phyloP scores from a whole-genome alignment of 192 early-diverging fungal genomes.

The Backusella liffmaniae region DNA sequence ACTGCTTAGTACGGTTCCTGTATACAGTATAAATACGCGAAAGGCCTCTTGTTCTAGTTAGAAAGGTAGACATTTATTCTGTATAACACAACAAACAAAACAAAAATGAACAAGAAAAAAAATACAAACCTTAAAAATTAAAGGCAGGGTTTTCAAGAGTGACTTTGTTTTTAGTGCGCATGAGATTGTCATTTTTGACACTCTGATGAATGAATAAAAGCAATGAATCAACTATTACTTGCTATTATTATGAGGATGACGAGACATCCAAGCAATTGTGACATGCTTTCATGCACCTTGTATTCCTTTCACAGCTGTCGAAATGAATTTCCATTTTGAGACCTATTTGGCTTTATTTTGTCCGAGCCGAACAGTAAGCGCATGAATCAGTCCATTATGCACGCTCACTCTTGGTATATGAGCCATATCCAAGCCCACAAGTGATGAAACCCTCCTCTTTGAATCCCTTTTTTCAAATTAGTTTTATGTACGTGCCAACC shows the following conservation, averaged over 20 bases:
- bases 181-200: background rate
- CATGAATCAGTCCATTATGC: background rate
- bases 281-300: no score
- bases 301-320: background rate
- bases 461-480: slow-evolving; percentile 5
- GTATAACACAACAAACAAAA: background rate
- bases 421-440: background rate
- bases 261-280: no score
- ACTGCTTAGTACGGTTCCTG: background rate
- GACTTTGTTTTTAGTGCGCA: background rate
- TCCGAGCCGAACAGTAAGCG: background rate
- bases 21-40: background rate
- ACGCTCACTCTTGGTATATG: background rate
- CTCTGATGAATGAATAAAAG: background rate
- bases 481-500: background rate
- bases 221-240: no score
- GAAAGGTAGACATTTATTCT: background rate
- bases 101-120: background rate
- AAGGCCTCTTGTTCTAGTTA: background rate
- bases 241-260: no score
- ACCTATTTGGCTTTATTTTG: background rate
- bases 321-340: background rate
- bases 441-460: background rate
- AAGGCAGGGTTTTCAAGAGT: background rate
- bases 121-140: background rate